Evolutionary conservation across 2,329 filamentous ascomycete genomes (phyloP).

Genomic region (Pochonia chlamydosporia): DNA sequence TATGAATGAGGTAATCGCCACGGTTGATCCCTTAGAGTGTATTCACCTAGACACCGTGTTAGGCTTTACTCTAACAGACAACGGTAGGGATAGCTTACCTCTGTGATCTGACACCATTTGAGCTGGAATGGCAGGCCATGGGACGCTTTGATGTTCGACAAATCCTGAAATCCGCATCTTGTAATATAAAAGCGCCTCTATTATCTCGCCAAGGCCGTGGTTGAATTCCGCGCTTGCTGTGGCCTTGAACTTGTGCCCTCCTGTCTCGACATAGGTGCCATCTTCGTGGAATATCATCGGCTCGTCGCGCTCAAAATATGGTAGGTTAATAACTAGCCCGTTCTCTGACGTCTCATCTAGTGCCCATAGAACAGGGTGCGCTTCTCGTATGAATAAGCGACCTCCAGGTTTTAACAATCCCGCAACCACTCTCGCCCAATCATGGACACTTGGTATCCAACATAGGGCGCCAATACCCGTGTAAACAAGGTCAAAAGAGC

Average conservation of each 20-base stretch:
- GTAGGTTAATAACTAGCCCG: slow-evolving; percentile 5
- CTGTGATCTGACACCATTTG: slow-evolving; percentile 7
- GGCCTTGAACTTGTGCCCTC: background rate
- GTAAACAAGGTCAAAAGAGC: slow-evolving; percentile 12
- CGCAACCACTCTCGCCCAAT: slow-evolving; percentile 10
- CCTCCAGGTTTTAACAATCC: slow-evolving; percentile 10
- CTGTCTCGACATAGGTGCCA: slow-evolving; percentile 8
- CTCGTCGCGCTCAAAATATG: slow-evolving; percentile 12
- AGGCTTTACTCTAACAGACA: too few relatives aligned
- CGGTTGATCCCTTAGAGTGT: slow-evolving; percentile 6
- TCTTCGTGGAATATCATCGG: slow-evolving; percentile 4
- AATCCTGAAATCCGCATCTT: slow-evolving; percentile 9
- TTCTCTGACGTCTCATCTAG: slow-evolving; percentile 5
- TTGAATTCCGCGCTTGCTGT: slow-evolving; percentile 9
- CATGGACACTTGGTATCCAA: slow-evolving; percentile 9
- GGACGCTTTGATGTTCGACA: slow-evolving; percentile 11
- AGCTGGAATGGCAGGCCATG: slow-evolving; percentile 7
- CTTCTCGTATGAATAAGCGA: slow-evolving; percentile 11
- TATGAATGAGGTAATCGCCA: slow-evolving; percentile 11
- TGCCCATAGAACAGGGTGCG: slow-evolving; percentile 9
- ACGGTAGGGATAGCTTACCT: slow-evolving; percentile 10
- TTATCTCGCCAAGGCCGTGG: slow-evolving; percentile 12
- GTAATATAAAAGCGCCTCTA: slow-evolving; percentile 10
- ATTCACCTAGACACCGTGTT: slow-evolving; percentile 7
- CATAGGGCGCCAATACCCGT: slow-evolving; percentile 12